These are phyloP conservation scores for Dactylellina sp. DNA, from an alignment of 2,329 filamentous ascomycete species.

Conservation along the genomic window DNA sequence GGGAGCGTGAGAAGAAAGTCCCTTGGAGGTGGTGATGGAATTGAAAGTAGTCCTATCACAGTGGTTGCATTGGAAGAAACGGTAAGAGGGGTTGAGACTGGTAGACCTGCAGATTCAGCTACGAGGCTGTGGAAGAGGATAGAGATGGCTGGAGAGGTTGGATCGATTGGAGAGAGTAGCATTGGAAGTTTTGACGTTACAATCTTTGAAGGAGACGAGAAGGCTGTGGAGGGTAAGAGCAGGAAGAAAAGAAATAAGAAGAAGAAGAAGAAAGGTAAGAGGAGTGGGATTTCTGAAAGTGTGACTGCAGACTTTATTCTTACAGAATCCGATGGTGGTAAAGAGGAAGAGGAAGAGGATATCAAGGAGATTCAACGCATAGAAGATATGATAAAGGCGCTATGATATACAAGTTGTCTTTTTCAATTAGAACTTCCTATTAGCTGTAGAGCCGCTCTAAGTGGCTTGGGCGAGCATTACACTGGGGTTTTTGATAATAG, in stretches of 20 bases:
- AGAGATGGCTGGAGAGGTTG: conserved; percentile 31
- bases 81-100: not conserved
- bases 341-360: too few relatives aligned
- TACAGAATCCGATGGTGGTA: too few relatives aligned
- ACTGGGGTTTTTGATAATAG: too few relatives aligned
- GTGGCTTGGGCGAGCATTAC: too few relatives aligned
- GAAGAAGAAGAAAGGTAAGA: conserved; percentile 16
- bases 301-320: not conserved
- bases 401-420: too few relatives aligned
- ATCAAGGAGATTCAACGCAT: too few relatives aligned
- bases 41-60: conserved; percentile 37
- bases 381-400: too few relatives aligned
- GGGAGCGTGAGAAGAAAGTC: conserved; percentile 11
- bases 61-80: not conserved
- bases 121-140: conserved; percentile 35
- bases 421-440: too few relatives aligned
- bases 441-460: too few relatives aligned
- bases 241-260: conserved; percentile 18
- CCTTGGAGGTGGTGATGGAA: not conserved
- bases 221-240: not conserved
- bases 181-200: conserved; percentile 2
- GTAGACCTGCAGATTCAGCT: conserved; percentile 26
- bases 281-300: not conserved
- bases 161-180: conserved; percentile 27
- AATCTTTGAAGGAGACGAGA: not conserved